phyloP scores from a whole-genome alignment of 306 rosid genomes.

The Adenanthera pavonina region DNA sequence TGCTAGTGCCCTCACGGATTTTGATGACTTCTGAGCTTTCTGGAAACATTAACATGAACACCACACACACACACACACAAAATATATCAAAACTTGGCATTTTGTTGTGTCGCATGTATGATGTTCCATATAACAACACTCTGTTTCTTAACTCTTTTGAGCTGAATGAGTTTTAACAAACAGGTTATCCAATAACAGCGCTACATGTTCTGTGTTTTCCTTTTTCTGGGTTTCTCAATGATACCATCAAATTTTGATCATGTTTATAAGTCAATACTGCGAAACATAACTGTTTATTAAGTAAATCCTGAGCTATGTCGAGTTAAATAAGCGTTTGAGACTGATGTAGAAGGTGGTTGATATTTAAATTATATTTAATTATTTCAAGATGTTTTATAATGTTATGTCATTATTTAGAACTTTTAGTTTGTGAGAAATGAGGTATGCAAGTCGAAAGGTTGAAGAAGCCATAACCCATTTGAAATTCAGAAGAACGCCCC shows the following conservation, averaged over 20 bases:
- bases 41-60: background rate
- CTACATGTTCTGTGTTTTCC: background rate
- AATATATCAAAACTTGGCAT: background rate
- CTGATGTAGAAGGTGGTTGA: background rate
- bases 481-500: background rate
- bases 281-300: constrained; percentile 7
- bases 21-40: constrained; percentile 41
- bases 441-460: background rate
- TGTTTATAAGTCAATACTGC: background rate
- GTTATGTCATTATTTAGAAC: background rate
- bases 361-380: background rate
- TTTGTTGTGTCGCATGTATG: background rate
- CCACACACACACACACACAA: background rate
- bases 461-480: background rate
- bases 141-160: background rate
- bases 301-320: background rate
- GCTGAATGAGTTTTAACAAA: background rate
- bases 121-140: background rate
- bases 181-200: background rate
- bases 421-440: background rate
- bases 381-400: background rate
- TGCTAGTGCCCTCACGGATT: constrained; percentile 48
- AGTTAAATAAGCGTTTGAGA: background rate
- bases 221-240: background rate
- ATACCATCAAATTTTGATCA: background rate